Base-by-base conservation (phyloP, 805 yeast species). In the Wickerhamiella occidentalis region DNA sequence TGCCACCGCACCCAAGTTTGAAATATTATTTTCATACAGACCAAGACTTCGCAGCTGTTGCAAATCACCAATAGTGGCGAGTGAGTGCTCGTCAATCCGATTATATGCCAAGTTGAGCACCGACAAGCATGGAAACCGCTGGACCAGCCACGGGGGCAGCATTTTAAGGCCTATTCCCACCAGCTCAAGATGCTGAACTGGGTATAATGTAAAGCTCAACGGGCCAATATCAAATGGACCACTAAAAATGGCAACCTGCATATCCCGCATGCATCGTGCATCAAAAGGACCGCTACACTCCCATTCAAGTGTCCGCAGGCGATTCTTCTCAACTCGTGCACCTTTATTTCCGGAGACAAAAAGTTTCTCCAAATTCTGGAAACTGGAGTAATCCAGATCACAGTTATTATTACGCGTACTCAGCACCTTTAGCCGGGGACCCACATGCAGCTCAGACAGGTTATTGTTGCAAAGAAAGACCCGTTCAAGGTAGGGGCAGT, bases 141-240 rank as follows among this genome's bases (percentile, higher is more conserved):
- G 36, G 6, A 25, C 13, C 8, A 41, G n/a, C 45, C 45, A 41
- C 8, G 29, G 15, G 8, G 45, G 45, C 17, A 41, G 15, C 6
- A 4, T 7, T n/a, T 15, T 17, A 11, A 41, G 22, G 25, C 45
- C 45, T 6, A 41, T 11, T 3, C 36, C 45, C 2, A 19, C 13
- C n/a, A 41, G 45, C 4, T 29, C 36, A 29, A 41, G 25, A 18
- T 41, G 45, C 15, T 41, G 45, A 6, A 41, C n/a, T 12, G 45
- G 45, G 17, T 26, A 25, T 1, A 17, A 5, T 13, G 36, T 15
- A 18, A 6, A 15, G 36, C 17, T 17, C 12, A 41, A 28, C 1
- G 25, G 11, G 5, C 22, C 23, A 13, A 41, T 13, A 3, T 25
- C 19, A 11, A 33, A 7, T 2, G 36, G 35, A 1, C 45, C 45